Base-by-base conservation (phyloP, 352 stramenopile species). In the Pythium utonaiense region DNA sequence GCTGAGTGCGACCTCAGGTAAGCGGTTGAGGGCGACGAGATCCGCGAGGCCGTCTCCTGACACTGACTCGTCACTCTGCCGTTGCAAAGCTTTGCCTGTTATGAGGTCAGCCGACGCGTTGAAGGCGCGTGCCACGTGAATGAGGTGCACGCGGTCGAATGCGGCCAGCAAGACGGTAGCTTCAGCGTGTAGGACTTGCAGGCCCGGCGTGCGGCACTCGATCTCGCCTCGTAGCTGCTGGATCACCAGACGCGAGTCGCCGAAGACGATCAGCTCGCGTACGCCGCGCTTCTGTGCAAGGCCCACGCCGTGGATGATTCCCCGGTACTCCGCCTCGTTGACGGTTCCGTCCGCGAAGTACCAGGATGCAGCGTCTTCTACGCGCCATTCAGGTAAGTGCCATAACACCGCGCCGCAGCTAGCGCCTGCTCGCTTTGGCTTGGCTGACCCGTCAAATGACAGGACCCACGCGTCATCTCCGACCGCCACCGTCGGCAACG, bases 171-270 rank as follows among this genome's bases (percentile, higher is more conserved):
- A 8, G 1, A 19, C 17, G 3, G 22, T 22, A 12, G 24, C 50
- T 9, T 13, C 3, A 9, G 59, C 33, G 16, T 60, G 24, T 44
- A 41, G 55, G 1, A 55, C 41, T 25, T 34, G 13, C 22, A 65
- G 44, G 0, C 6, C 22, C 27, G 58, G 27, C 22, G 53, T 38
- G 34, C 60, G 12, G 21, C 58, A 65, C 1, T 41, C 19, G 0
- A 65, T 30, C 21, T 54, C 51, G 2, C 51, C 58, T 3, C 36
- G 59, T 1, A 55, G 50, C 38, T 65, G 58, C 0, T 50, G 40
- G 1, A 65, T 44, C 0, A 60, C 31, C 7, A 65, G 59, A 2
- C 53, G 19, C 1, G 65, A 72, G 48, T 72, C 54, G 14, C 65
- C 65, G 30, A 41, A 68, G 6, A 72, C 21, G n/a, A 71, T 61